phyloP scores from a whole-genome alignment of 2,329 filamentous ascomycete species.

The Exophiala bonariae region DNA sequence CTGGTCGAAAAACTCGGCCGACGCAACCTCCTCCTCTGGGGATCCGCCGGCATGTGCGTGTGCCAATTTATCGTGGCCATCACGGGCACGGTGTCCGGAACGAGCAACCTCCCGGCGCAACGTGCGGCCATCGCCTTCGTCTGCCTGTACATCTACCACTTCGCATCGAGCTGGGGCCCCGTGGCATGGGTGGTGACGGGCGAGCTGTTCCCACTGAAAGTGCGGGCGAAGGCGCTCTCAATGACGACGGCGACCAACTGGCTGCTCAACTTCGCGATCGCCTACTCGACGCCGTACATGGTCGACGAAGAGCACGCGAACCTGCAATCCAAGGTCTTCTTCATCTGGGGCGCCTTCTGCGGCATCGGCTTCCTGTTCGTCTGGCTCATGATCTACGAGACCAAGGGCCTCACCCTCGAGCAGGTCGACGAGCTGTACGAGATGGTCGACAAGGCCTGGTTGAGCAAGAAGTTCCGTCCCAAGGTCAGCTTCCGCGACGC shows the following conservation, averaged over 20 bases:
- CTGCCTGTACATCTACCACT: conserved; percentile 73
- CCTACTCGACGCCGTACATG: conserved; percentile 81
- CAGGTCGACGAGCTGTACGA: conserved; percentile 61
- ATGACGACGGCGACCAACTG: conserved; percentile 76
- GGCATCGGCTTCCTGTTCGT: conserved; percentile 26
- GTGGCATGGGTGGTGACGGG: conserved; percentile 45
- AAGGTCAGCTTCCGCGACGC: conserved; percentile 48
- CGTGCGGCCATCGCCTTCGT: conserved; percentile 68
- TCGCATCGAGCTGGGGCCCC: conserved; percentile 71
- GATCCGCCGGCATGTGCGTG: conserved; percentile 66
- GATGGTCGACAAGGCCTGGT: conserved; percentile 60
- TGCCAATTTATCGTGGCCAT: conserved; percentile 68
- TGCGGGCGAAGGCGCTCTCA: conserved; percentile 74
- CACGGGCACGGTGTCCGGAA: conserved; percentile 46
- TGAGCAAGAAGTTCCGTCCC: conserved; percentile 52
- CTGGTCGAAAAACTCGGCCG: conserved; percentile 68
- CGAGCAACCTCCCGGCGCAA: conserved; percentile 36
- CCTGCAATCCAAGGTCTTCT: conserved; percentile 63
- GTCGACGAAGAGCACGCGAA: conserved; percentile 15
- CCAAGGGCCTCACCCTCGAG: conserved; percentile 32
- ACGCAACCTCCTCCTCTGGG: conserved; percentile 66
- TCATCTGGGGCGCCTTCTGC: conserved; percentile 67
- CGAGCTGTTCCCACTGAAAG: conserved; percentile 46
- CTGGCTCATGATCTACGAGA: conserved; percentile 33
- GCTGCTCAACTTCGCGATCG: conserved; percentile 72